A percentile compares a stretch with the other conserved stretches of the same genome.
Evolutionary conservation across 768 basidiomycete genomes (phyloP).

Genomic region (Lactarius vividus): DNA sequence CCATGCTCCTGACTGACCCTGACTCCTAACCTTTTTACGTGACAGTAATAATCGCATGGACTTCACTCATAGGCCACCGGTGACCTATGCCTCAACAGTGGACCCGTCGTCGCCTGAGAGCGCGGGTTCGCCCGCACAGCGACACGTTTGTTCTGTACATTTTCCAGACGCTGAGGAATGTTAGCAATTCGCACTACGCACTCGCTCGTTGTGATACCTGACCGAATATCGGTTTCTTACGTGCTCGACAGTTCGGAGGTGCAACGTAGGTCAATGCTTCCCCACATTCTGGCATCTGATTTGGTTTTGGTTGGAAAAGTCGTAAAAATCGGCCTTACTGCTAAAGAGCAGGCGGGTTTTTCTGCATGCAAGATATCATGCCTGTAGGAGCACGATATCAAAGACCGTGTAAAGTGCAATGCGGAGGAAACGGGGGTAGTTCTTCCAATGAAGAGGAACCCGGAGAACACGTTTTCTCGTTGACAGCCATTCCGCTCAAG

Average conservation of each 20-base stretch:
- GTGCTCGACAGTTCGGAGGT: slow-evolving; percentile 1
- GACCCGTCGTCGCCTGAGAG: background rate
- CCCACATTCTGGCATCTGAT: no score
- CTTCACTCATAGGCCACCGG: background rate
- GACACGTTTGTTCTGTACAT: slow-evolving; percentile 8
- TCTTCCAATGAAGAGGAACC: no score
- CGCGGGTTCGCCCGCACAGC: background rate
- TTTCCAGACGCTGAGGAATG: background rate
- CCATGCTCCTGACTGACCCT: background rate
- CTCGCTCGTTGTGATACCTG: background rate
- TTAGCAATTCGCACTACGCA: background rate
- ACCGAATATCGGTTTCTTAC: background rate
- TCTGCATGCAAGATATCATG: background rate
- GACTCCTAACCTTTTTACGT: background rate
- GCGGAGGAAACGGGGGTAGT: background rate
- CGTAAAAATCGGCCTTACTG: background rate
- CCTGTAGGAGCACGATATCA: background rate
- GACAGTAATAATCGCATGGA: slow-evolving; percentile 22
- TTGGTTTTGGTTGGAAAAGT: background rate
- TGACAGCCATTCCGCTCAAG: no score
- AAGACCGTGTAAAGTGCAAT: background rate
- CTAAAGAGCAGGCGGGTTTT: background rate
- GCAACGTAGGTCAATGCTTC: background rate
- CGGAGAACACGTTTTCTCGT: no score
- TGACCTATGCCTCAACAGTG: background rate